phyloP scores from a whole-genome alignment of 78 protist genomes.

The Pelomyxa schiedti region DNA sequence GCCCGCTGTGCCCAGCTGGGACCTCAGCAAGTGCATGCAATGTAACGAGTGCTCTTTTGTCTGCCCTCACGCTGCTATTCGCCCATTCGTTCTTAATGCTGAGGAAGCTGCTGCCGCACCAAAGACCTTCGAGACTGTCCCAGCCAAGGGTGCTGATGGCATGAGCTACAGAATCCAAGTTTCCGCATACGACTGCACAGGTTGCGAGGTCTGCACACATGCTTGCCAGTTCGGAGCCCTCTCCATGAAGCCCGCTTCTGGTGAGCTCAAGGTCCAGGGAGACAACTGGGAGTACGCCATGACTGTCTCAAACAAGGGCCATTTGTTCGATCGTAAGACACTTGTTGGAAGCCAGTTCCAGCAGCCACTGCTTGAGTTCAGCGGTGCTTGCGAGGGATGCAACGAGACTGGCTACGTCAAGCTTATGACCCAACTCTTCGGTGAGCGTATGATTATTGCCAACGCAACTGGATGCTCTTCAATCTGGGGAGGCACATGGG shows the following conservation, averaged over 20 bases:
- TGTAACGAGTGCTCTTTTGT: constrained; percentile 49
- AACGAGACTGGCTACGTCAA: constrained; percentile 66
- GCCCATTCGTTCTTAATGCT: constrained; percentile 28
- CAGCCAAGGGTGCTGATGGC: constrained; percentile 23
- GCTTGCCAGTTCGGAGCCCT: constrained; percentile 57
- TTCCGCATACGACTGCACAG: constrained; percentile 55
- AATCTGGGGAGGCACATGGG: constrained; percentile 51
- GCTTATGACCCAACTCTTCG: constrained; percentile 59
- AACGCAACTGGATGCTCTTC: constrained; percentile 74
- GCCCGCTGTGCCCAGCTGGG: constrained; percentile 23
- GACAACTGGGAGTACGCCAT: constrained; percentile 36
- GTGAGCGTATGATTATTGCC: constrained; percentile 58
- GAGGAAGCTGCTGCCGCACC: constrained; percentile 19
- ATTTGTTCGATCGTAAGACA: constrained; percentile 20
- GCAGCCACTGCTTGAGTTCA: constrained; percentile 57
- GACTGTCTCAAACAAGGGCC: constrained; percentile 18
- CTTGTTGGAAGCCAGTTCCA: constrained; percentile 50
- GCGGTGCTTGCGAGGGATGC: constrained; percentile 70
- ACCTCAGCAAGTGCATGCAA: constrained; percentile 37
- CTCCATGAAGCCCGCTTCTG: constrained; percentile 8
- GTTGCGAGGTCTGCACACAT: constrained; percentile 50
- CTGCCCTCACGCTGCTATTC: constrained; percentile 64
- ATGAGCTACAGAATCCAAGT: constrained; percentile 30
- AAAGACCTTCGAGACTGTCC: background rate
- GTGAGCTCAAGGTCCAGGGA: background rate